These are phyloP conservation scores for Vinca major DNA, from an alignment of 305 asterid species.

Conservation along the genomic window DNA sequence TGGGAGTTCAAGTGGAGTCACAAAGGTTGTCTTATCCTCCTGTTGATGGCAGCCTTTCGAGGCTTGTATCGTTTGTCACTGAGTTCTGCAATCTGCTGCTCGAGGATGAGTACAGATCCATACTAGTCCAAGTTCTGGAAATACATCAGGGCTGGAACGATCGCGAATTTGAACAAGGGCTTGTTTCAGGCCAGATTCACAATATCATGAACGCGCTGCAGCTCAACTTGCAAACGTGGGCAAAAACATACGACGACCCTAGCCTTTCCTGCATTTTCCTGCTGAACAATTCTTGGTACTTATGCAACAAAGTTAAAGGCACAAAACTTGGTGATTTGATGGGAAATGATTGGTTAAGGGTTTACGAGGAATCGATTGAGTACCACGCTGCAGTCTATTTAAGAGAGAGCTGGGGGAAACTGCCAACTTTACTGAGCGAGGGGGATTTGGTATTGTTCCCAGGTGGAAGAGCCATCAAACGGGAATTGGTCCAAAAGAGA, in stretches of 20 bases:
- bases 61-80: slow-evolving; percentile 48
- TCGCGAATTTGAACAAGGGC: slow-evolving; percentile 24
- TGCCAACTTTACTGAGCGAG: slow-evolving; percentile 37
- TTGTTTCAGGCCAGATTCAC: slow-evolving; percentile 37
- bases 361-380: slow-evolving; percentile 42
- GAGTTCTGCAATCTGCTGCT: slow-evolving; percentile 60
- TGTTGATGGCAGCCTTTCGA: slow-evolving; percentile 49
- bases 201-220: slow-evolving; percentile 44
- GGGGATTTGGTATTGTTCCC: slow-evolving; percentile 58
- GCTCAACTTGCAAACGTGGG: slow-evolving; percentile 61
- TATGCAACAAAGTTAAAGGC: slow-evolving; percentile 37
- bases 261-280: slow-evolving; percentile 49
- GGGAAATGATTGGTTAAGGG: slow-evolving; percentile 58
- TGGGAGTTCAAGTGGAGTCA: slow-evolving; percentile 56
- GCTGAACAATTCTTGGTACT: slow-evolving; percentile 60
- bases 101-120: slow-evolving; percentile 43
- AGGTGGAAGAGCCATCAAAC: slow-evolving; percentile 63
- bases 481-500: slow-evolving; percentile 43
- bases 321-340: slow-evolving; percentile 57
- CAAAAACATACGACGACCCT: slow-evolving; percentile 34
- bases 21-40: slow-evolving; percentile 53
- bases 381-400: slow-evolving; percentile 38
- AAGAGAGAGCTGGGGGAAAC: slow-evolving; percentile 67
- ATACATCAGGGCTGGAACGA: slow-evolving; percentile 57
- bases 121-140: slow-evolving; percentile 50